A percentile compares a stretch with the other conserved stretches of the same genome.
Evolutionary conservation across 192 early-diverging fungal species (phyloP).

Genomic region (Coemansia sp.): DNA sequence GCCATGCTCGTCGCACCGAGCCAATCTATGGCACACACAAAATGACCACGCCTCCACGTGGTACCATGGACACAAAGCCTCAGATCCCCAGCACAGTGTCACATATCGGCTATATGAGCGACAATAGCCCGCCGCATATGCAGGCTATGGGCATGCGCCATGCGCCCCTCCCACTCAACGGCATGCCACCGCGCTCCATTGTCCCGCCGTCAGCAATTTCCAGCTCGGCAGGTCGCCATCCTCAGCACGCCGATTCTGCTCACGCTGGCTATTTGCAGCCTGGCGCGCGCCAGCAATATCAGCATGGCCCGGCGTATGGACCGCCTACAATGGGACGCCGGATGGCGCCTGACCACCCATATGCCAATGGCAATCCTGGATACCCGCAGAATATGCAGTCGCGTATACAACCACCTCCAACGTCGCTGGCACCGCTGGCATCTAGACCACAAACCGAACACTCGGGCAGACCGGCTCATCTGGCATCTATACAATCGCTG

Average conservation of each 20-base stretch:
- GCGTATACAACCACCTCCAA: background rate
- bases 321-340: background rate
- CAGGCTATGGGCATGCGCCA: constrained; percentile 1
- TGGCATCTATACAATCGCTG: background rate
- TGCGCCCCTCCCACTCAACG: background rate
- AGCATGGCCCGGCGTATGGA: background rate
- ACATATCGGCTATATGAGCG: background rate
- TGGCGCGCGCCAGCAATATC: constrained; percentile 1
- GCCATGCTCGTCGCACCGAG: constrained; percentile 41
- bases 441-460: background rate
- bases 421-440: background rate
- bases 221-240: background rate
- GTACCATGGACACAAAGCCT: background rate
- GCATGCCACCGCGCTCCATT: background rate
- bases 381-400: constrained; percentile 10
- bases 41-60: background rate
- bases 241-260: background rate
- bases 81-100: background rate
- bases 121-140: background rate
- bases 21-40: constrained; percentile 40
- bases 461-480: background rate
- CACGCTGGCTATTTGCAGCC: background rate
- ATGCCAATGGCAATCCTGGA: background rate
- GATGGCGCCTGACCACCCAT: background rate
- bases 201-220: background rate